Percentiles rank a stretch among this genome's conserved stretches.
Conservation (phyloP, 306 rosid genomes). For the Castanospermum australe region DNA sequence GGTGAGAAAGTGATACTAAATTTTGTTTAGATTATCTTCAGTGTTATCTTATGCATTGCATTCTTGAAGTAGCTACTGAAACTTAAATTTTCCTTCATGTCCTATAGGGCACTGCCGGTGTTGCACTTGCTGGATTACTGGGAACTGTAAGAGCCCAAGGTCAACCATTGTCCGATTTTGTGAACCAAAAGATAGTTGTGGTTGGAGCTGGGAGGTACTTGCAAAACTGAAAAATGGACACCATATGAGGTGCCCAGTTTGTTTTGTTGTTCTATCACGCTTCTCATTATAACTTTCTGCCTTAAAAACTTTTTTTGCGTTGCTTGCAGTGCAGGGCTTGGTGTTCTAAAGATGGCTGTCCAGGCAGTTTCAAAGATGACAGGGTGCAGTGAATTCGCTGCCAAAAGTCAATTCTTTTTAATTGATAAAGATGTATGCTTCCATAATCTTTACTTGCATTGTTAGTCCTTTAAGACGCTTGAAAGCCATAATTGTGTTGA, state of each 20-base stretch:
- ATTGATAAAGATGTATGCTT: slow-evolving; percentile 83
- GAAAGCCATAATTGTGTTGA: neutral
- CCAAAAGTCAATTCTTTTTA: slow-evolving; percentile 70
- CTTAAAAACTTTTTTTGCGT: slow-evolving; percentile 11
- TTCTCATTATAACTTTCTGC: slow-evolving; percentile 24
- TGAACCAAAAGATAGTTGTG: slow-evolving; percentile 89
- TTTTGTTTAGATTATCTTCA: slow-evolving; percentile 15
- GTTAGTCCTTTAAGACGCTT: slow-evolving; percentile 19
- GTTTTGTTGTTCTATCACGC: slow-evolving; percentile 27
- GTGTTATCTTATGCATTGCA: slow-evolving; percentile 3
- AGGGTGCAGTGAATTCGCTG: slow-evolving; percentile 61
- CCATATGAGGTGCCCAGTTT: slow-evolving; percentile 21
- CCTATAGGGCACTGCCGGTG: slow-evolving; percentile 96
- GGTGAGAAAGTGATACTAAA: slow-evolving; percentile 48
- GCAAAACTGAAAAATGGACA: slow-evolving; percentile 11
- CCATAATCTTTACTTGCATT: slow-evolving; percentile 2
- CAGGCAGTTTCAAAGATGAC: slow-evolving; percentile 79
- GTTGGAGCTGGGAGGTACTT: slow-evolving; percentile 99
- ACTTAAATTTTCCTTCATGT: slow-evolving; percentile 32
- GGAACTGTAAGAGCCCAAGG: slow-evolving; percentile 98
- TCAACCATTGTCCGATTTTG: slow-evolving; percentile 76
- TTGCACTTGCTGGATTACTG: slow-evolving; percentile 97
- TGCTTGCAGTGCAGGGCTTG: slow-evolving; percentile 93
- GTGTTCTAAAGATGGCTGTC: slow-evolving; percentile 81
- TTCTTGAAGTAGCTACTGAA: slow-evolving; percentile 15